These are phyloP conservation scores for Diaporthe sp. DNA, from an alignment of 2,329 filamentous ascomycete genomes.

Conservation along the genomic window DNA sequence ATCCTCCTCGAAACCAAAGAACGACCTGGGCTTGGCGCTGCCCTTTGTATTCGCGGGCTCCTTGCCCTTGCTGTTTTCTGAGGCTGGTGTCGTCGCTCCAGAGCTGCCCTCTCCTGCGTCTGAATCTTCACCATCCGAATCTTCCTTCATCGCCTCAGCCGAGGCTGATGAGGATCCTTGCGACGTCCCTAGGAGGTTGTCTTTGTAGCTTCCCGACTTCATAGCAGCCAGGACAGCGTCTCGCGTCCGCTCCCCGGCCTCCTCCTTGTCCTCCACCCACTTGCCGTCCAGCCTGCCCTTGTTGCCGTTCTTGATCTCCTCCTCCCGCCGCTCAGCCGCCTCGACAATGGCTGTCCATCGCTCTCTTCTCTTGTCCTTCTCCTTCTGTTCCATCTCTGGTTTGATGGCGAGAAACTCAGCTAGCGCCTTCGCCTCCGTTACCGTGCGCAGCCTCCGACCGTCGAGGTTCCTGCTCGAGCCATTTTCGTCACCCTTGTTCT, in stretches of 20 bases:
- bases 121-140: constrained; percentile 47
- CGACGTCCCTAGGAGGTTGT: constrained; percentile 67
- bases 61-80: constrained; percentile 50
- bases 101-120: constrained; percentile 52
- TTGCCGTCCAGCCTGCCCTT: constrained; percentile 83
- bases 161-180: constrained; percentile 54
- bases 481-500: constrained; percentile 85
- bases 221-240: constrained; percentile 79
- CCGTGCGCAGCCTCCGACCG: constrained; percentile 87
- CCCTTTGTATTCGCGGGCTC: constrained; percentile 31
- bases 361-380: constrained; percentile 86
- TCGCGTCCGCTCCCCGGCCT: constrained; percentile 84
- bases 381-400: constrained; percentile 95
- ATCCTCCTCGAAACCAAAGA: constrained; percentile 84
- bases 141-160: constrained; percentile 45
- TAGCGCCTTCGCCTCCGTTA: constrained; percentile 93
- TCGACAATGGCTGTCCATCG: constrained; percentile 92
- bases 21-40: constrained; percentile 56
- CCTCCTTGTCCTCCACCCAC: constrained; percentile 96
- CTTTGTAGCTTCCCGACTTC: constrained; percentile 70
- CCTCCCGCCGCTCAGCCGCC: constrained; percentile 82
- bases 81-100: constrained; percentile 61
- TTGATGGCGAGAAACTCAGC: constrained; percentile 96
- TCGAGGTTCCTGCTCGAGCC: constrained; percentile 94
- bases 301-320: constrained; percentile 81